phyloP scores from a whole-genome alignment of 2,329 filamentous ascomycete species.

The Alternaria tenuissima region DNA sequence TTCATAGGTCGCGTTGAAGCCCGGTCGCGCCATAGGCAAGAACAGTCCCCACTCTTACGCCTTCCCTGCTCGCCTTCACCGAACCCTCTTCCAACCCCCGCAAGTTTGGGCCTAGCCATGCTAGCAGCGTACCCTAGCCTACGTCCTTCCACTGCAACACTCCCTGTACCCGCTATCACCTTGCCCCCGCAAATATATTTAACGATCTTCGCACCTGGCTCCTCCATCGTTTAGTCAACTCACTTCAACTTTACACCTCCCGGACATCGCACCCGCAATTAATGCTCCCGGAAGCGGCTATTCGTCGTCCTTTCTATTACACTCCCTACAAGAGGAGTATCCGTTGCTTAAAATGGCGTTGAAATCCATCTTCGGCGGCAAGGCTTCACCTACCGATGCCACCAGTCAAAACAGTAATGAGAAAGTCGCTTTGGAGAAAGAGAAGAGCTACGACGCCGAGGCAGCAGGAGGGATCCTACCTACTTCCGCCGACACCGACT shows the following conservation, averaged over 20 bases:
- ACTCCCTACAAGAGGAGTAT: slow-evolving; percentile 54
- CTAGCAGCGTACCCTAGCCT: slow-evolving; percentile 5
- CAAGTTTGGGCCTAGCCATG: slow-evolving; percentile 19
- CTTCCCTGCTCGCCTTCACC: slow-evolving; percentile 25
- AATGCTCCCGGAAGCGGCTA: slow-evolving; percentile 49
- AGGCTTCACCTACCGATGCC: slow-evolving; percentile 25
- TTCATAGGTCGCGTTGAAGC: slow-evolving; percentile 27
- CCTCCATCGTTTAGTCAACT: slow-evolving; percentile 1
- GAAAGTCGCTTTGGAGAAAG: slow-evolving; percentile 23
- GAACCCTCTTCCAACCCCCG: slow-evolving; percentile 27
- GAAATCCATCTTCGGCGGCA: slow-evolving; percentile 41
- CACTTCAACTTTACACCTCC: slow-evolving; percentile 1
- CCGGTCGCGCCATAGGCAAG: slow-evolving; percentile 17
- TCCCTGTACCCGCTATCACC: slow-evolving; percentile 12
- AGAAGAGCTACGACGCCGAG: slow-evolving; percentile 42
- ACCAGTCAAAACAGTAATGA: slow-evolving; percentile 26
- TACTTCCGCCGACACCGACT: slow-evolving; percentile 39
- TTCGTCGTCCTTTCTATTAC: slow-evolving; percentile 50
- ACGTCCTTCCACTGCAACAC: slow-evolving; percentile 4
- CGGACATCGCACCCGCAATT: slow-evolving; percentile 33
- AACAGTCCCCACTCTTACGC: slow-evolving; percentile 11
- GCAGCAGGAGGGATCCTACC: slow-evolving; percentile 50
- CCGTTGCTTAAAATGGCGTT: slow-evolving; percentile 63
- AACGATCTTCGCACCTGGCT: slow-evolving; percentile 12
- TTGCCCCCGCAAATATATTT: slow-evolving; percentile 19